Evolutionary conservation across 1,284 basidiomycete genomes (phyloP), one percentile per base, ranked within the genome.

Genomic region (Athelia sp.): DNA sequence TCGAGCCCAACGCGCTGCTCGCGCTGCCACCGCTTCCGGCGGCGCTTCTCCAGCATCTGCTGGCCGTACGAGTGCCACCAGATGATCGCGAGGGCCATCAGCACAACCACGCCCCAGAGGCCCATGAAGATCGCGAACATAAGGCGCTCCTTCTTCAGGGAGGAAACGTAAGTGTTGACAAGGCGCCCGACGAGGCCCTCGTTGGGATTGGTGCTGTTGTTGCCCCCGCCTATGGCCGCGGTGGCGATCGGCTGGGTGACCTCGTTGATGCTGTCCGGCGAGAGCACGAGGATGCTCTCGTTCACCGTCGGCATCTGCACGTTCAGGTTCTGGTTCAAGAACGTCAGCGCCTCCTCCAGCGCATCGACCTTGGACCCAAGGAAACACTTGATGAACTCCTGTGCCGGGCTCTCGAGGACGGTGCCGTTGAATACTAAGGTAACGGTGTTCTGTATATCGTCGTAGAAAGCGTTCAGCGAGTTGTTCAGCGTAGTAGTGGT

Each of bases 301-400:
- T 89, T 84, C 35, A 97, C 77, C 31, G 75, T 76, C 0, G 90
- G 85, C 47, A 98, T 78, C 55, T 89, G 72, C 55, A 97, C 76
- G 43, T 82, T 72, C 34, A 95, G 84, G 64, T 96, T 93, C 55
- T 93, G 74, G 58, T 95, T 87, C 53, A 98, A 74, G 80, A 96
- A 98, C 0, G 92, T 97, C 45, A 98, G 74, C 8, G 90, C 94
- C 18, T 82, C 78, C 66, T 95, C 90, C 58, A 99, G 77, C 6
- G 85, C 89, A 50, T 82, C 74, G 45, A 98, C 84, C 65, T 99
- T 99, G 52, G 79, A 80, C 4, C 95, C 94, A 55, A 98, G 77
- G 58, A 98, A 77, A 65, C 96, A 99, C 58, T 76, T 79, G 58
- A 96, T 73, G 62, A 98, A 97, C 49, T 89, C 90, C 58, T 88